These are phyloP conservation scores for Phytophthora tentaculata DNA, from an alignment of 352 stramenopile genomes.

Conservation along the genomic window DNA sequence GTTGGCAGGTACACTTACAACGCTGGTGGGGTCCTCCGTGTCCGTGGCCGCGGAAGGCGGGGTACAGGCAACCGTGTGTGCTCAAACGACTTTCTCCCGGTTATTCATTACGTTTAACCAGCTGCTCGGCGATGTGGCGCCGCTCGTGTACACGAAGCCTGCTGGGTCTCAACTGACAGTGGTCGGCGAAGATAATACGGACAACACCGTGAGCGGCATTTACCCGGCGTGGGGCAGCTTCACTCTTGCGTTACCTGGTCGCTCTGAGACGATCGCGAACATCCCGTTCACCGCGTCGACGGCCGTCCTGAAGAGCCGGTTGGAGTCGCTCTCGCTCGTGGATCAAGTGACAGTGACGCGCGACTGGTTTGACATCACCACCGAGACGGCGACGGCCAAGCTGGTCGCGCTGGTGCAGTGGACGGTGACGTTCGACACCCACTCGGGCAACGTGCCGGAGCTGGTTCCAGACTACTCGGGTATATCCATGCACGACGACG, in stretches of 20 bases:
- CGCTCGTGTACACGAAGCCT: conserved; percentile 49
- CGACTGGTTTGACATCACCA: conserved; percentile 73
- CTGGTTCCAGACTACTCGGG: conserved; percentile 51
- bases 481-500: conserved; percentile 50
- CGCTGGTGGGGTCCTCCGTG: conserved; percentile 28
- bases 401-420: conserved; percentile 67
- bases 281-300: conserved; percentile 77
- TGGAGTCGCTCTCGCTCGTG: conserved; percentile 85
- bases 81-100: conserved; percentile 37
- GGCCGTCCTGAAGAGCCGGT: conserved; percentile 53
- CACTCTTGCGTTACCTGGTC: conserved; percentile 55
- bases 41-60: conserved; percentile 24
- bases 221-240: conserved; percentile 91
- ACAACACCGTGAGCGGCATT: conserved; percentile 72
- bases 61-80: conserved; percentile 57
- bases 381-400: conserved; percentile 37
- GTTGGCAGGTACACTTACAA: conserved; percentile 34
- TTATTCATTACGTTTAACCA: conserved; percentile 83
- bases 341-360: conserved; percentile 80
- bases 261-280: conserved; percentile 49
- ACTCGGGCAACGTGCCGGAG: conserved; percentile 57
- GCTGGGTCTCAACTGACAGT: conserved; percentile 43
- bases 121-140: conserved; percentile 61
- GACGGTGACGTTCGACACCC: conserved; percentile 68
- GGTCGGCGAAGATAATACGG: conserved; percentile 50